Percentiles rank a stretch among this genome's conserved stretches.
phyloP scores from a whole-genome alignment of 306 rosid genomes.

The Luffa aegyptiaca region DNA sequence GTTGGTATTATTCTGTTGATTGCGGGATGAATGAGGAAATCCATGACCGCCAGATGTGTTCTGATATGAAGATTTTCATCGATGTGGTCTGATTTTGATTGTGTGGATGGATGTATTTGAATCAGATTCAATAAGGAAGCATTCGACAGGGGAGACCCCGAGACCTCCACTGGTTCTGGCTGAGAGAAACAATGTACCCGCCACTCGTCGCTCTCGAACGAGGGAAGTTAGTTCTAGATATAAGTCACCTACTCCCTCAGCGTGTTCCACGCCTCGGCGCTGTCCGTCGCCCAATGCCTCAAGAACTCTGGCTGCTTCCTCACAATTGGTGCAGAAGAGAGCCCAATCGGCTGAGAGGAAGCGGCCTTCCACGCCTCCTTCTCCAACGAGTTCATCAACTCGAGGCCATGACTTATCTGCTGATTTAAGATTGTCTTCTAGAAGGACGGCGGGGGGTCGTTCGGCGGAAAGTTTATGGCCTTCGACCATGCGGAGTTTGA shows the following conservation, averaged over 20 bases:
- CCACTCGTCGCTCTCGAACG: constrained; percentile 31
- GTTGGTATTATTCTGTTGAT: constrained; percentile 35
- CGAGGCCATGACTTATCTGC: constrained; percentile 42
- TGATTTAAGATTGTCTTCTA: constrained; percentile 37
- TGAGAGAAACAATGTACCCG: constrained; percentile 60
- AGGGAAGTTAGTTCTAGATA: constrained; percentile 73
- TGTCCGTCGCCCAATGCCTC: constrained; percentile 60
- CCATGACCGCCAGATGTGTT: constrained; percentile 29
- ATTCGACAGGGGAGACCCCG: constrained; percentile 33
- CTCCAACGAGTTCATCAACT: constrained; percentile 65
- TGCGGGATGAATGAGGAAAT: constrained; percentile 28
- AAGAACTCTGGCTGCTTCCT: constrained; percentile 40
- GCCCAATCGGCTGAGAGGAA: constrained; percentile 69
- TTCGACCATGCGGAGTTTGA: constrained; percentile 94
- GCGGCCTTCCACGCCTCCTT: constrained; percentile 83
- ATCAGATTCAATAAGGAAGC: constrained; percentile 57
- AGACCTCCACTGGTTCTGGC: constrained; percentile 66
- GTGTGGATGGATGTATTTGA: constrained; percentile 88
- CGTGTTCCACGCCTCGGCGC: constrained; percentile 36
- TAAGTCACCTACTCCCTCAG: constrained; percentile 62
- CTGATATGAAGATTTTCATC: constrained; percentile 41
- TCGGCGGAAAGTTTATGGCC: constrained; percentile 76
- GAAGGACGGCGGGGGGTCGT: constrained; percentile 31
- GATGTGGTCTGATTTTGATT: constrained; percentile 68
- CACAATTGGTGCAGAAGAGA: constrained; percentile 57